Evolutionary conservation across 495 filamentous ascomycete genomes (phyloP), one percentile per base, ranked within the genome.

Genomic region (Neurospora sp.): DNA sequence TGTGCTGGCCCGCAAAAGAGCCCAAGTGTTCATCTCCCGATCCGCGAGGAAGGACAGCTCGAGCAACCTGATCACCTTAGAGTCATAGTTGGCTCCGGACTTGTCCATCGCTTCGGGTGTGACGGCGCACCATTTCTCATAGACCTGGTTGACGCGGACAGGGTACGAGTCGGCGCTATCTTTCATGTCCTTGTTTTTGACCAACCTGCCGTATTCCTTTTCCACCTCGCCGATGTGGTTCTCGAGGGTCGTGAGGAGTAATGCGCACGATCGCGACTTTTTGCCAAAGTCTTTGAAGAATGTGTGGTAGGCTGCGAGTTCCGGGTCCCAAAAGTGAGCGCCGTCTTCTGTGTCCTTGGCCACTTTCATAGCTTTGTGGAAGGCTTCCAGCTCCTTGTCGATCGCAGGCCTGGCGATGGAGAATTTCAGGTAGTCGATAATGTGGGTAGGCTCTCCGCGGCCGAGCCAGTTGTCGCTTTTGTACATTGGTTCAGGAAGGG

Each of bases 351-450:
- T 53, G 22, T 76, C 74, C 35, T 72, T 44, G 12, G 81, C 76
- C 3, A 81, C 41, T 5, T 68, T 77, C 69, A 88, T 86, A 1
- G 77, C 71, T 3, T 77, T 72, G 31, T 79, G 42, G 6, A 88
- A 82, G 9, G 86, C 81, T 18, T 76, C 76, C 0, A 89, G 80
- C 9, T 90, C 88, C 2, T 77, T 78, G 11, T 87, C 76, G 14
- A 87, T 82, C 35, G 89, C 86, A 0, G 83, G 82, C 16, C 78
- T 80, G 4, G 90, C 86, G 4, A 93, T 85, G 0, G 79, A 74
- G 71, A 93, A 93, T 71, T 89, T 89, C 38, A 98, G 82, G 39
- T 88, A 87, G 78, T 97, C 94, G 69, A 94, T 86, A 61, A 96
- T 88, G 74, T 91, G 86, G 0, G 84, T 82, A 1, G 81, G 73